Base-by-base conservation (phyloP, 192 early-diverging fungal species). In the Entomortierella beljakovae region DNA sequence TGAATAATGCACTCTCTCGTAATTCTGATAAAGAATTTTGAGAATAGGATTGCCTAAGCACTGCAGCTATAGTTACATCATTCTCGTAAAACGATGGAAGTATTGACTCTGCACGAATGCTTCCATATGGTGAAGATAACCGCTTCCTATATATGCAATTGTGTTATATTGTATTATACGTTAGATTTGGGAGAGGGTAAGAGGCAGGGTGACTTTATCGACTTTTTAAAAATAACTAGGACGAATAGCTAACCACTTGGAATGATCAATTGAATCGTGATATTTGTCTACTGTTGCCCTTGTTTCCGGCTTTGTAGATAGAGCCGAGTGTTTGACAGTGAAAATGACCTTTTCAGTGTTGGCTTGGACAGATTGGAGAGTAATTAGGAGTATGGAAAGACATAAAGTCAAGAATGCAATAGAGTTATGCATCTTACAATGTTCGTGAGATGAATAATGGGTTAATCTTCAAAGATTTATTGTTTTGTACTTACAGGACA, bases 301-400 rank as follows among this genome's bases (percentile, higher is more conserved):
- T 6, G 16, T 28, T 13, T 34, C 31, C 20, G 10, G 16, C 52
- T 7, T 20, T 35, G 55, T 31, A 2, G 40, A 0, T 34, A 22
- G 7, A 3, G 52, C 9, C 1, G 33, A 18, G 34, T 63, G 55
- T 1, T 37, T 48, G 25, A 49, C 65, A 5, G 73, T 59, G 29
- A 77, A 77, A 35, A 77, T 58, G 40, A 68, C 61, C 42, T 77
- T 77, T 48, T 77, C 73, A 1, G 73, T 77, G 61, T 77, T 77
- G 33, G 73, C 73, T 6, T 57, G 55, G 9, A 35, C 33, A 11
- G 8, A 2, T 18, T 31, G 33, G 35, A 33, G 33, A 6, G n/a
- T 16, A 20, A 57, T 57, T 29, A 57, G 32, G 33, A 35, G 32
- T 20, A 35, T 2, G 9, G 51, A 9, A 4, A 53, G 22, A 25